These are phyloP conservation scores for Cyclotella choctawhatcheeana DNA, from an alignment of 108 stramenopile genomes.

Conservation along the genomic window DNA sequence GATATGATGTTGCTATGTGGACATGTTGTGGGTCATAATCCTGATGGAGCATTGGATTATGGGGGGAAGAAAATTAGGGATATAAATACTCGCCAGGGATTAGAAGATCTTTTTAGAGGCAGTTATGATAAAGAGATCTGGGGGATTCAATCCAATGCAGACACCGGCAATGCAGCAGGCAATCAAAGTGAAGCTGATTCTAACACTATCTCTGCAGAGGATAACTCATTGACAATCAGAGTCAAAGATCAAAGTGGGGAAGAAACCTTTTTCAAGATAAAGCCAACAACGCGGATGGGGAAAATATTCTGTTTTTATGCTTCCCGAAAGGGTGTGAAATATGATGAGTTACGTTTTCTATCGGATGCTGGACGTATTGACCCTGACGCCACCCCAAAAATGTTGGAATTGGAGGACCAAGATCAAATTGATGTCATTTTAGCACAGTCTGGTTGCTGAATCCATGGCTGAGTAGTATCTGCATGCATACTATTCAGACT, in stretches of 20 bases:
- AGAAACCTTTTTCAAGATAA: background rate
- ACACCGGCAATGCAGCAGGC: too few species aligned
- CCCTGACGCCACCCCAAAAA: background rate
- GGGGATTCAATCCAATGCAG: too few species aligned
- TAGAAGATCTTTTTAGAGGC: constrained; percentile 60
- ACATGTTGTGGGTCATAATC: constrained; percentile 68
- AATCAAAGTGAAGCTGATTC: too few species aligned
- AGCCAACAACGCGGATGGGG: background rate
- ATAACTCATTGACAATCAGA: too few species aligned
- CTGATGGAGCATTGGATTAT: constrained; percentile 56
- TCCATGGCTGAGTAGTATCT: too few species aligned
- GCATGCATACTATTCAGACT: too few species aligned
- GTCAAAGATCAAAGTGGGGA: background rate
- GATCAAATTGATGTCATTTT: background rate
- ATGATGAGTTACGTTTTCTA: background rate
- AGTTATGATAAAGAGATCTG: constrained; percentile 68
- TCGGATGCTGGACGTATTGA: background rate
- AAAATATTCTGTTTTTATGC: background rate
- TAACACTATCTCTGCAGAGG: too few species aligned
- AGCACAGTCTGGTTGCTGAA: background rate
- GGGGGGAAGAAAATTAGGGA: constrained; percentile 42
- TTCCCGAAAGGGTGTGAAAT: background rate
- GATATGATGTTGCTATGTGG: constrained; percentile 72
- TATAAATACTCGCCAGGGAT: constrained; percentile 21
- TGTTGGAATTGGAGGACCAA: background rate